These are phyloP conservation scores for Metarhizium robertsii DNA, from an alignment of 2,329 filamentous ascomycete species.

Conservation along the genomic window DNA sequence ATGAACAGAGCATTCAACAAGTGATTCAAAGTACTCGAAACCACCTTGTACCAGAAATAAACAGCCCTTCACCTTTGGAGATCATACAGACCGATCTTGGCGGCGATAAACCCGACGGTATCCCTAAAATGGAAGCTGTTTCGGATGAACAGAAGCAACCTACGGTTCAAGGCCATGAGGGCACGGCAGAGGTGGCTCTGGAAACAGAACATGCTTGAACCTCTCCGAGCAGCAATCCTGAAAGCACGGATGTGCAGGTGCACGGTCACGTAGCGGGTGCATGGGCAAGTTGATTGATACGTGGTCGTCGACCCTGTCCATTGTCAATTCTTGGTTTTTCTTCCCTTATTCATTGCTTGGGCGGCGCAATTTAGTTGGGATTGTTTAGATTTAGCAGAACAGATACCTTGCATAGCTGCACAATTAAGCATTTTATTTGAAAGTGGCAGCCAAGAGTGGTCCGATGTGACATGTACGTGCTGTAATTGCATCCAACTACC, in stretches of 20 bases:
- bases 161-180: neutral
- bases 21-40: neutral
- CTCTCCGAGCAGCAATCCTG: neutral
- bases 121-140: neutral
- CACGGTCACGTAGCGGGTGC: neutral
- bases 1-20: neutral
- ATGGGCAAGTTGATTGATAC: neutral
- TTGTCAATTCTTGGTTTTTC: too few relatives aligned
- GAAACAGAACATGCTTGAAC: neutral
- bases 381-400: conserved; percentile 1
- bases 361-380: neutral
- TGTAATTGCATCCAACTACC: neutral
- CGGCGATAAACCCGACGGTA: neutral
- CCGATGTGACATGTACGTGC: neutral
- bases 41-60: neutral
- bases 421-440: conserved; percentile 1
- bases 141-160: neutral
- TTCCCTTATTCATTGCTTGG: neutral
- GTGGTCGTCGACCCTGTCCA: neutral
- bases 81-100: neutral
- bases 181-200: neutral
- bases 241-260: neutral
- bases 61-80: neutral
- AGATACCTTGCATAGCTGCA: conserved; percentile 11
- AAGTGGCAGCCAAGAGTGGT: neutral